Conservation (phyloP, 352 stramenopile genomes). For the Globisporangium spinosum region DNA sequence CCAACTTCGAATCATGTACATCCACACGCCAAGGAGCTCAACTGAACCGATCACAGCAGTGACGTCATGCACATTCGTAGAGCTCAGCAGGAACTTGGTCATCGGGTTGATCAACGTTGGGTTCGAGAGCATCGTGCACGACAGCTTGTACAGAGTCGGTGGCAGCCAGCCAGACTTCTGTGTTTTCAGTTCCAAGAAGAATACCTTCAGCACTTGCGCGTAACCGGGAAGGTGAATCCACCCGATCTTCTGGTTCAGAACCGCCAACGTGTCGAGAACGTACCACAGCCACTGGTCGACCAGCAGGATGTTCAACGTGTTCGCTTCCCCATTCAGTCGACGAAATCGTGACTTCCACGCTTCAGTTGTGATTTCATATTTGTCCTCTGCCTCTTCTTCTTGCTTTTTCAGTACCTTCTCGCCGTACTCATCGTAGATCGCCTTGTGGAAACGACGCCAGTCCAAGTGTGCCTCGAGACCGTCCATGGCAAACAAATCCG, state of each 20-base stretch:
- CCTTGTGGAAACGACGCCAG: slow-evolving; percentile 88
- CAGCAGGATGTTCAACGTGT: slow-evolving; percentile 86
- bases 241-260: slow-evolving; percentile 88
- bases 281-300: slow-evolving; percentile 90
- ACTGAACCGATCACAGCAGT: slow-evolving; percentile 84
- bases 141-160: slow-evolving; percentile 86
- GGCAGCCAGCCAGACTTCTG: slow-evolving; percentile 86
- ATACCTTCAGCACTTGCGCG: slow-evolving; percentile 85
- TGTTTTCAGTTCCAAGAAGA: slow-evolving; percentile 87
- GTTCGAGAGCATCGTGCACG: slow-evolving; percentile 88
- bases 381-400: slow-evolving; percentile 87
- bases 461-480: slow-evolving; percentile 84
- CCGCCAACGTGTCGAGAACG: slow-evolving; percentile 84
- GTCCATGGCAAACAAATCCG: slow-evolving; percentile 87
- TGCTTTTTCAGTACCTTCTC: slow-evolving; percentile 84
- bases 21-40: slow-evolving; percentile 86
- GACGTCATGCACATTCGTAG: slow-evolving; percentile 85
- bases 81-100: slow-evolving; percentile 87
- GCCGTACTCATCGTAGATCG: slow-evolving; percentile 81
- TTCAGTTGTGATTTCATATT: slow-evolving; percentile 85
- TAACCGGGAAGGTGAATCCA: slow-evolving; percentile 85
- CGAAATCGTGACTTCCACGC: slow-evolving; percentile 83
- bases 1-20: slow-evolving; percentile 92
- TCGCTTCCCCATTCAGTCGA: slow-evolving; percentile 72
- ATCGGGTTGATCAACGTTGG: slow-evolving; percentile 87